phyloP scores from a whole-genome alignment of 495 filamentous ascomycete species.

The Parachaetomium inaequale region DNA sequence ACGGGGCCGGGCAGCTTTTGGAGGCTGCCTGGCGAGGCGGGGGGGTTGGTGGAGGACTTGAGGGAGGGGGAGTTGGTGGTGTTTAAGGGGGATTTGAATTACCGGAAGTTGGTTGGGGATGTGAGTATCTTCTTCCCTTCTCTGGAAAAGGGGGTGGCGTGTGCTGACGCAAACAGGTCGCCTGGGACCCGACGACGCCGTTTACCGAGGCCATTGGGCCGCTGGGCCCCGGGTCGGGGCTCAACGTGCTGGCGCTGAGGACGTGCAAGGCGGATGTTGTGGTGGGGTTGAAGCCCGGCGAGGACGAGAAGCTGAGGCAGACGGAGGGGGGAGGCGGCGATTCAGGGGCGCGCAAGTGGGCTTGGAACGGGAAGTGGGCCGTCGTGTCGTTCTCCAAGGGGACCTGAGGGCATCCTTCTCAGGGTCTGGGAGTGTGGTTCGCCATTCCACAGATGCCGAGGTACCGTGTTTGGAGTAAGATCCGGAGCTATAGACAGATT shows the following conservation, averaged over 20 bases:
- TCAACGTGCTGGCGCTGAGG: conserved; percentile 79
- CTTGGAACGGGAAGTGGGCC: conserved; percentile 96
- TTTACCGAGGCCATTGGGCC: conserved; percentile 86
- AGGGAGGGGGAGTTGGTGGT: conserved; percentile 82
- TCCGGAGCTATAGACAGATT: conserved; percentile 11
- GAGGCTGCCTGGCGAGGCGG: conserved; percentile 67
- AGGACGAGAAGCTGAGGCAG: conserved; percentile 72
- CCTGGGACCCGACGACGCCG: conserved; percentile 83
- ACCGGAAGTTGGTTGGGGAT: conserved; percentile 84
- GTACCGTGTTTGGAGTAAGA: background rate
- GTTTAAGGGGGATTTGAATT: conserved; percentile 97
- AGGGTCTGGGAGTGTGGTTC: background rate
- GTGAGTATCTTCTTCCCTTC: conserved; percentile 48
- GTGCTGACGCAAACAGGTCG: conserved; percentile 47
- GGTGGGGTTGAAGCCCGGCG: conserved; percentile 75
- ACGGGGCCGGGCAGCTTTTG: conserved; percentile 80
- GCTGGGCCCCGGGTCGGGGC: conserved; percentile 70
- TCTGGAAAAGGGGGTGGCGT: background rate
- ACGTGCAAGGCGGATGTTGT: conserved; percentile 96
- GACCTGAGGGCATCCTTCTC: conserved; percentile 27
- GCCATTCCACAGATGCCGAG: background rate
- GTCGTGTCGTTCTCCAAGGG: conserved; percentile 76
- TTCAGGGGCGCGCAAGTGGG: conserved; percentile 79
- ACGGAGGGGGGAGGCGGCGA: conserved; percentile 66
- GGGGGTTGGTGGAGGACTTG: conserved; percentile 72